Percentiles rank a stretch among this genome's conserved stretches.
phyloP scores from a whole-genome alignment of 345 rosid genomes.

The Sisymbrium irio region DNA sequence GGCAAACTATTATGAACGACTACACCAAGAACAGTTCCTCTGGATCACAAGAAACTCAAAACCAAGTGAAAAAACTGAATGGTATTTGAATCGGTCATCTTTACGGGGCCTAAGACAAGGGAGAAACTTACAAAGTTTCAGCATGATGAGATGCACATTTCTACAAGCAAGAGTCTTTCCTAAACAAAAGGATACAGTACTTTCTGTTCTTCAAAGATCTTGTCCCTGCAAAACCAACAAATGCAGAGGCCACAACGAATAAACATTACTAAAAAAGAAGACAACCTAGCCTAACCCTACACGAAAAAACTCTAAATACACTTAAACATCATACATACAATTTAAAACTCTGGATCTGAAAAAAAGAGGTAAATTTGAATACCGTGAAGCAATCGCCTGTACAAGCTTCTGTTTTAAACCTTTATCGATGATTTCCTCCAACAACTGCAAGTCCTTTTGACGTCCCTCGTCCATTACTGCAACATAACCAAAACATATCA shows the following conservation, averaged over 20 bases:
- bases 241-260: background rate
- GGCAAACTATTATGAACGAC: background rate
- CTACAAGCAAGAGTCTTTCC: background rate
- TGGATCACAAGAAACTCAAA: background rate
- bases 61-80: background rate
- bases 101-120: background rate
- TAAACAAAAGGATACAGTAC: constrained; percentile 68
- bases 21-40: constrained; percentile 4
- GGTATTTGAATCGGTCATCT: background rate
- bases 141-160: background rate
- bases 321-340: constrained; percentile 5
- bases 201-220: constrained; percentile 78
- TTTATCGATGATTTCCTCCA: constrained; percentile 78
- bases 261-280: background rate
- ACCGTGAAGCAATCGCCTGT: constrained; percentile 62
- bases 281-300: background rate
- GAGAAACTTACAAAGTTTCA: background rate
- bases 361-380: background rate
- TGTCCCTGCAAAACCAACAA: constrained; percentile 65
- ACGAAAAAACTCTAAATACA: background rate
- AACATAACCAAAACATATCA: constrained; percentile 2
- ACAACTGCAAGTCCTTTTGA: constrained; percentile 56
- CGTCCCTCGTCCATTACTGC: constrained; percentile 48
- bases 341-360: background rate
- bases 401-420: constrained; percentile 85